Base-by-base conservation (phyloP, 331 rosid species). In the Quercus lobata region DNA sequence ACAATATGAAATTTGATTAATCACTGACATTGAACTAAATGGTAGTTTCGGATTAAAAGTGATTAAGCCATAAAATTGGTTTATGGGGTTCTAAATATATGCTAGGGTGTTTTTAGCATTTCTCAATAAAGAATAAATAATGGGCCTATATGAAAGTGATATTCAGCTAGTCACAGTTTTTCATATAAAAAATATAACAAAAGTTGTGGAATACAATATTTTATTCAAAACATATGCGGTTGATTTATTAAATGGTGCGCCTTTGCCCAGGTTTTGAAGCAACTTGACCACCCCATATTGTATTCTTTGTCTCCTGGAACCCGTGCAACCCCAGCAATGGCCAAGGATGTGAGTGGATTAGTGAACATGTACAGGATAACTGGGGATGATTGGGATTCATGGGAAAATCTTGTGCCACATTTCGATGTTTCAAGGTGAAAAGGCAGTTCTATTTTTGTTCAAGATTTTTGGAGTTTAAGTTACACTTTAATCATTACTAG, bases 361-460 rank as follows among this genome's bases (percentile, higher is more conserved):
- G 98, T 84, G 66, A 96, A 95, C 88, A 83, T 95, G 97, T 95
- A 93, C 80, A 87, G 97, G 68, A 82, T 93, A 88, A 93, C 99
- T 52, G 98, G 94, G 53, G 99, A 95, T 84, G 99, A 93, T 73
- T 95, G 99, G 99, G 99, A 95, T 87, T 22, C 60, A 4, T 95
- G 99, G 98, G 75, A 5, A 0, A 94, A 93, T 79, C 93, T 95
- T 29, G 62, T 4, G 70, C 49, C 91, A 46, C 46, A 41, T 41
- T 41, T 41, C 3, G 12, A 41, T 41, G 46, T 41, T 41, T 41
- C 46, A 41, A 41, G 99, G 99, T 95, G 81, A 84, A 49, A 41
- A 72, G 82, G 37, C 32, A 55, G 41, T 30, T 37, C 35, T 41
- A 27, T 52, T 58, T 75, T 61, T 78, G 58, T 66, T 21, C 25